Evolutionary conservation across 73 alveolate genomes (phyloP).

Genomic region (Tetrahymena elliotti): DNA sequence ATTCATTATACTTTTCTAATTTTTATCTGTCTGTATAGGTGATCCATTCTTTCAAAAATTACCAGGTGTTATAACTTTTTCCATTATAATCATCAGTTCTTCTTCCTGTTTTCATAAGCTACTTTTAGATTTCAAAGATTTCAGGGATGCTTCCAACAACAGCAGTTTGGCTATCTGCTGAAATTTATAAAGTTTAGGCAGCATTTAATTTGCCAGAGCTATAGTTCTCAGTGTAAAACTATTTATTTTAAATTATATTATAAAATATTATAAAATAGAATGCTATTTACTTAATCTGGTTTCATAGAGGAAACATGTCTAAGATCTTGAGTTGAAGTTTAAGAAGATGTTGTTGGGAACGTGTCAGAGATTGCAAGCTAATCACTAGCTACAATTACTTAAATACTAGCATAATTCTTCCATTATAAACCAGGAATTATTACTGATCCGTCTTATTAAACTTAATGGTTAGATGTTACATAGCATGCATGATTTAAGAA

Average conservation of each 20-base stretch:
- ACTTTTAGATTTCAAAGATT: not conserved
- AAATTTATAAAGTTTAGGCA: constrained; percentile 22
- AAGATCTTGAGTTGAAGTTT: not conserved
- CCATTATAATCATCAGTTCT: constrained; percentile 12
- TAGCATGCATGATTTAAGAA: not conserved
- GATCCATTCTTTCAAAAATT: constrained; percentile 50
- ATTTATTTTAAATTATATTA: not conserved
- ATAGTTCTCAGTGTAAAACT: not conserved
- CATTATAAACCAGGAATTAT: not conserved
- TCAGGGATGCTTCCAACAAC: not conserved
- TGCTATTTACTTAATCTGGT: not conserved
- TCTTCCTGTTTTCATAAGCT: constrained; percentile 1
- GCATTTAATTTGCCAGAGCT: not conserved
- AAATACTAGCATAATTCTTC: not conserved
- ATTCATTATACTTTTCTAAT: constrained; percentile 41
- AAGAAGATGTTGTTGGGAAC: not conserved
- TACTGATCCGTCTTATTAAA: not conserved
- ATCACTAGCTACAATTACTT: not conserved
- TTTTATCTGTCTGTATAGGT: constrained; percentile 44
- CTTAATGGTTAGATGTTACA: not conserved
- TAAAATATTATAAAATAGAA: not conserved
- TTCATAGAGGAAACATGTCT: not conserved
- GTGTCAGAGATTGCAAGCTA: not conserved
- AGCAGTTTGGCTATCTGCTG: not conserved
- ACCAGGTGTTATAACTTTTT: constrained; percentile 6